phyloP scores from a whole-genome alignment of 306 rosid genomes.

The Cicer cuneatum region DNA sequence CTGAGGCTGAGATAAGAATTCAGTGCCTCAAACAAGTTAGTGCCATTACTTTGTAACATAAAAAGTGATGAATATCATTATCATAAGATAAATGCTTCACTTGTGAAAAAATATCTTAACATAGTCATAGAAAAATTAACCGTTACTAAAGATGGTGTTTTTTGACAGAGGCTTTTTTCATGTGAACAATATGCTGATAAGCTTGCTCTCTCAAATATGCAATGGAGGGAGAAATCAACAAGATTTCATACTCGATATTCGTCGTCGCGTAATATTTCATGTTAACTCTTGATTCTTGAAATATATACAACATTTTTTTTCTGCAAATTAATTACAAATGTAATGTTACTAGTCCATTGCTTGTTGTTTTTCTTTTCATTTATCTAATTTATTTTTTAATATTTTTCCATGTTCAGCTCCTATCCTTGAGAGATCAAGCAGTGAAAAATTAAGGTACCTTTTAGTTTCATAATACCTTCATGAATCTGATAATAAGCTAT shows the following conservation, averaged over 20 bases:
- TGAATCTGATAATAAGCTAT: neutral
- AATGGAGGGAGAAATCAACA: constrained; percentile 65
- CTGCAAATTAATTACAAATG: constrained; percentile 2
- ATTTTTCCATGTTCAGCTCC: constrained; percentile 48
- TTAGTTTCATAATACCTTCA: constrained; percentile 2
- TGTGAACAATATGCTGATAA: constrained; percentile 73
- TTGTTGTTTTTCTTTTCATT: constrained; percentile 17
- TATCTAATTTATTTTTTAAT: constrained; percentile 27
- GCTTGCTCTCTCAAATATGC: constrained; percentile 59
- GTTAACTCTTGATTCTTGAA: constrained; percentile 34
- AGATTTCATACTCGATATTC: constrained; percentile 62
- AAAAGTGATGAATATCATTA: neutral
- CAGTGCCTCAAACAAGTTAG: constrained; percentile 77
- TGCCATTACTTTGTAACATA: neutral
- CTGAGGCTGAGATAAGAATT: constrained; percentile 67
- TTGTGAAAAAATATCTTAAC: neutral
- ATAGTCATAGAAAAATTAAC: constrained; percentile 6
- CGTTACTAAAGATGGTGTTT: constrained; percentile 34
- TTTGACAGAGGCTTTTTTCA: constrained; percentile 64
- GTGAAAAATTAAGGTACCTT: constrained; percentile 49
- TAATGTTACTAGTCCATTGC: neutral
- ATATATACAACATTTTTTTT: constrained; percentile 9
- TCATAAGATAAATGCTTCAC: neutral
- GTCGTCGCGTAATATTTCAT: constrained; percentile 57
- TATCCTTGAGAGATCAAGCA: constrained; percentile 40